Evolutionary conservation across 2,329 filamentous ascomycete genomes (phyloP), one percentile per base, ranked within the genome.

Genomic region (Colletotrichum limetticola): DNA sequence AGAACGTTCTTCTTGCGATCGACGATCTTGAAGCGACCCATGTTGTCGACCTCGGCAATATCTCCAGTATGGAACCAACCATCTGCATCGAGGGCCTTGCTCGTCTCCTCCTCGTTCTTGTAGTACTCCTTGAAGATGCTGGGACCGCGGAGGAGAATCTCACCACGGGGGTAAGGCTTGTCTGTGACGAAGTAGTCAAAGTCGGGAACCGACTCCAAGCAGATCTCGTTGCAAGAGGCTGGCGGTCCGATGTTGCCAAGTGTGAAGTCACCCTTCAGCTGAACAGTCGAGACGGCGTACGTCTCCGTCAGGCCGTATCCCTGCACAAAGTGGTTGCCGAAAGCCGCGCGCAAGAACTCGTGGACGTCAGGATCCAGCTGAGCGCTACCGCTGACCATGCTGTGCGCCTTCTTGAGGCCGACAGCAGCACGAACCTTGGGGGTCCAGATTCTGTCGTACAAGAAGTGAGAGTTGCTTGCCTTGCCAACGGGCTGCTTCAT

Each of bases 1-100:
- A 99, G 91, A n/a, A 99, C 94, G 84, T 98, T 98, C 93, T 99
- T 99, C 85, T 95, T 93, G 78, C 97, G 95, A 83, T 99, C 97
- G 78, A 99, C 93, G 83, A 99, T 97, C 83, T 91, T 92, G 87
- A 98, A 93, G 74, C 95, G 94, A 74, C 97, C 97, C 79, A 94
- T 83, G 76, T 91, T 91, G 83, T 99, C 97, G 28, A 99, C 88
- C 75, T 92, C 90, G 79, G 91, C 94, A 76, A 99, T 96, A 79
- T 99, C 97, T 68, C 97, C 97, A 0, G 95, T 98, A 81, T 94
- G 93, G 90, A 99, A 98, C 97, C 97, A 99, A 74, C 97, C 97
- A 76, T 98, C 95, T 37, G 92, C 86, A 9, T 96, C 94, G 58
- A 98, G 87, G 0, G 92, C 88, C 84, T 97, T 97, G 71, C 86